A percentile compares a stretch with the other conserved stretches of the same genome.
Conservation (phyloP, 257 asterid species). For the Osmanthus fragrans region DNA sequence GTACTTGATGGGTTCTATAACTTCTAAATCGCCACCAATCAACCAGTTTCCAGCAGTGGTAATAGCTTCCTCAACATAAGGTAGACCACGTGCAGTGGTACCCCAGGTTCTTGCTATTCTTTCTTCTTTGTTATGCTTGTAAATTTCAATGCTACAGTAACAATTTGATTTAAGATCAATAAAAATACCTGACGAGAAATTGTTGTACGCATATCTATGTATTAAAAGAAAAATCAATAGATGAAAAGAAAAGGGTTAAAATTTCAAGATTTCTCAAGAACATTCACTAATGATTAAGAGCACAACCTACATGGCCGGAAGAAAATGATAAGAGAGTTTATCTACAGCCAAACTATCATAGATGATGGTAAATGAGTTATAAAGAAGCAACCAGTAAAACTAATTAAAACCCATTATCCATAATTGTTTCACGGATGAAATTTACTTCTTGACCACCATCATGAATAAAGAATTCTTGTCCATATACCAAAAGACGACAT, state of each 20-base stretch:
- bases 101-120: conserved; percentile 96
- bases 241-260: background rate
- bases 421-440: background rate
- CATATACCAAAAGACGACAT: too few species aligned
- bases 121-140: conserved; percentile 94
- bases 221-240: background rate
- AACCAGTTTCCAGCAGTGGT: conserved; percentile 80
- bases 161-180: background rate
- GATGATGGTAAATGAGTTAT: background rate
- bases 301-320: too few species aligned
- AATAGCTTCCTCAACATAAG: conserved; percentile 76
- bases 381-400: background rate
- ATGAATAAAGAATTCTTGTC: too few species aligned
- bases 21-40: conserved; percentile 89
- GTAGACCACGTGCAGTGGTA: conserved; percentile 82
- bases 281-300: background rate
- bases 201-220: background rate
- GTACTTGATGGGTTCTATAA: conserved; percentile 68
- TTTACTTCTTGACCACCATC: background rate
- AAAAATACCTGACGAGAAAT: background rate
- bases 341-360: too few species aligned
- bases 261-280: background rate
- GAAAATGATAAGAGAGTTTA: too few species aligned
- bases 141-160: conserved; percentile 67
- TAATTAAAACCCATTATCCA: background rate